These are phyloP conservation scores for Stephania yunnanensis DNA, from an alignment of 164 flowering plant species.

Conservation along the genomic window DNA sequence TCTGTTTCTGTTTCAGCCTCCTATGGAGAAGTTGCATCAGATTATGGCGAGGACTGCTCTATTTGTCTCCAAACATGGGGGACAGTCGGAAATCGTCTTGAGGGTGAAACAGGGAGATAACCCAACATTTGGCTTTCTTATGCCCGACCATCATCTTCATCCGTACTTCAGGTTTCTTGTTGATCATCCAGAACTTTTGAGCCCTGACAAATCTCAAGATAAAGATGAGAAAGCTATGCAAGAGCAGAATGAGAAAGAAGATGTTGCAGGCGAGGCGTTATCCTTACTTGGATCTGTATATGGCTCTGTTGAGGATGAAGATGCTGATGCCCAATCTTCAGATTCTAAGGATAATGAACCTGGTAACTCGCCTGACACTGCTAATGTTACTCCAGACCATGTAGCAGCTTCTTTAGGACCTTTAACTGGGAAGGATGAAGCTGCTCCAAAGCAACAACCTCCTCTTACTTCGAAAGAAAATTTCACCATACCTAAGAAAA, in stretches of 20 bases:
- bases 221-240: conserved; percentile 25
- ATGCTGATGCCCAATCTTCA: conserved; percentile 29
- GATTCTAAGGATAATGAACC: conserved; percentile 20
- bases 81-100: conserved; percentile 88
- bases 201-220: conserved; percentile 33
- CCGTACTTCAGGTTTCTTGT: conserved; percentile 86
- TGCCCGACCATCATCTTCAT: conserved; percentile 90
- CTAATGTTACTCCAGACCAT: conserved; percentile 13
- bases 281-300: conserved; percentile 85
- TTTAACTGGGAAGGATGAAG: conserved; percentile 23
- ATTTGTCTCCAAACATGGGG: conserved; percentile 86
- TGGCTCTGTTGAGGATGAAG: conserved; percentile 88
- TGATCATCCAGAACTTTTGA: conserved; percentile 61
- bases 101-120: conserved; percentile 96
- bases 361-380: conserved; percentile 19
- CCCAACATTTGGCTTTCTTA: conserved; percentile 95
- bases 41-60: conserved; percentile 89
- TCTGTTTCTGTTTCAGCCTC: conserved; percentile 60
- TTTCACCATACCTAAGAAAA: conserved; percentile 28
- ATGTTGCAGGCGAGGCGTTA: conserved; percentile 52
- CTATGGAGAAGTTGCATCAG: conserved; percentile 89
- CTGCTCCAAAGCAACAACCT: conserved; percentile 16
- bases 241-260: conserved; percentile 26
- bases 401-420: conserved; percentile 30
- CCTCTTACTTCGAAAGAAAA: conserved; percentile 33